These are phyloP conservation scores for Diaporthe destruens DNA, from an alignment of 2,329 filamentous ascomycete species.

Conservation along the genomic window DNA sequence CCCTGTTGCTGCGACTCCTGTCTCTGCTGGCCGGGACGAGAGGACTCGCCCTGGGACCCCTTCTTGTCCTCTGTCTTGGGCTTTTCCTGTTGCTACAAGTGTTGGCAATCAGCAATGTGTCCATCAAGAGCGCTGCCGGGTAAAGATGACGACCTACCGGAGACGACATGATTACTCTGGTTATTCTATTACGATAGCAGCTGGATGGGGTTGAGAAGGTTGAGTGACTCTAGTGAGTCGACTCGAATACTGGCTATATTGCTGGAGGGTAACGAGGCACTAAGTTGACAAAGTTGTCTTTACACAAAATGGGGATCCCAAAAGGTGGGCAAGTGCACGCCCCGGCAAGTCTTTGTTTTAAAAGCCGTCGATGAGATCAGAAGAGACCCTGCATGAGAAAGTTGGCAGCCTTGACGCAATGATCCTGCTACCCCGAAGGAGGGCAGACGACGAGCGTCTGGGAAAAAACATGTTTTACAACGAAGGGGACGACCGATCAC, in stretches of 20 bases:
- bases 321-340: conserved; percentile 31
- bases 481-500: conserved; percentile 17
- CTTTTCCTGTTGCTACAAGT: conserved; percentile 38
- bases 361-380: conserved; percentile 30
- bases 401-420: conserved; percentile 43
- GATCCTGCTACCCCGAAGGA: conserved; percentile 3
- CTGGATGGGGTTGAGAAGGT: neutral
- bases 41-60: conserved; percentile 12
- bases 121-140: neutral
- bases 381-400: conserved; percentile 40
- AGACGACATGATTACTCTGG: conserved; percentile 39
- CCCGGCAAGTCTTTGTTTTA: conserved; percentile 41
- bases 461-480: conserved; percentile 36
- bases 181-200: conserved; percentile 3
- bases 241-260: conserved; percentile 1
- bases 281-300: conserved; percentile 25
- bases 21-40: conserved; percentile 35
- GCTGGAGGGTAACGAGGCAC: neutral
- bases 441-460: conserved; percentile 1
- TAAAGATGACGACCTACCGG: conserved; percentile 29
- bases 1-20: conserved; percentile 34
- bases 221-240: conserved; percentile 25
- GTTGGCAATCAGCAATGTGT: conserved; percentile 21
- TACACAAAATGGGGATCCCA: conserved; percentile 11
- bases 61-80: conserved; percentile 39